Percentiles rank a stretch among this genome's conserved stretches.
These are phyloP conservation scores for Lenzites betulinus DNA, from an alignment of 768 basidiomycete species.

Conservation along the genomic window DNA sequence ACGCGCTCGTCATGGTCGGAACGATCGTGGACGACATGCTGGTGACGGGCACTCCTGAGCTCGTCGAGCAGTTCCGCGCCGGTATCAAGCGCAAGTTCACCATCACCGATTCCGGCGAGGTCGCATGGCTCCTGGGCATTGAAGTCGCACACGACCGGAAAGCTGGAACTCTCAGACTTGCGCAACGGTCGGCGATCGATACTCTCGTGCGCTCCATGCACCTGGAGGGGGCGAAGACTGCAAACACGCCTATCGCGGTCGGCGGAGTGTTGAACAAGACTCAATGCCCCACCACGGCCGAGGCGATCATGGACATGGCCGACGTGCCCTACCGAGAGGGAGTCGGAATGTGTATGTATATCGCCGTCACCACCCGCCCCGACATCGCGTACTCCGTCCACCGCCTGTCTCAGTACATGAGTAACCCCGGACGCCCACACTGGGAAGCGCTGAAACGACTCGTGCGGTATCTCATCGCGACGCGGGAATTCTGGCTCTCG, in stretches of 20 bases:
- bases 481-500: constrained; percentile 22
- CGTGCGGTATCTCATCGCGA: constrained; percentile 37
- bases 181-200: not conserved
- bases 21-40: not conserved
- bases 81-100: not conserved
- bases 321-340: not conserved
- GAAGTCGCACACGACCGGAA: not conserved
- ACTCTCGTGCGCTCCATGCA: not conserved
- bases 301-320: not conserved
- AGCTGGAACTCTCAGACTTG: not conserved
- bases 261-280: not conserved
- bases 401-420: constrained; percentile 33
- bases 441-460: constrained; percentile 36
- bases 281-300: not conserved
- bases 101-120: not conserved
- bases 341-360: constrained; percentile 31
- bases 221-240: not conserved
- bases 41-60: not conserved
- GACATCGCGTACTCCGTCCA: constrained; percentile 39
- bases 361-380: constrained; percentile 36
- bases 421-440: constrained; percentile 32
- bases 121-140: not conserved
- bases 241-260: not conserved
- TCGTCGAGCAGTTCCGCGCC: not conserved
- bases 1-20: not conserved